phyloP scores from a whole-genome alignment of 164 flowering plant genomes.

The Dillenia suffruticosa region DNA sequence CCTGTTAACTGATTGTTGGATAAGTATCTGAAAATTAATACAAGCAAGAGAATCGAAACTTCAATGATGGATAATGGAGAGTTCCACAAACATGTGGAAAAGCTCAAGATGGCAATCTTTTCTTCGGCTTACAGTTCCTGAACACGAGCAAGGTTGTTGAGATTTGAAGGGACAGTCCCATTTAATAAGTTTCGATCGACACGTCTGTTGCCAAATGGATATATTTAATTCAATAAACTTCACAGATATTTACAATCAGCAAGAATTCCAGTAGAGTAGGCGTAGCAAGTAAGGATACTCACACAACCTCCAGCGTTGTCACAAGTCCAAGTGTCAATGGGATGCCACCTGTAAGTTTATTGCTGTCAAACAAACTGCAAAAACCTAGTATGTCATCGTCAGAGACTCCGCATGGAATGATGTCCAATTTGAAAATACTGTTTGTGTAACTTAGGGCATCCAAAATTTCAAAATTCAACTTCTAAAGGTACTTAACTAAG shows the following conservation, averaged over 20 bases:
- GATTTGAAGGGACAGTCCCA: conserved; percentile 40
- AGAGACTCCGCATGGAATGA: too few species aligned
- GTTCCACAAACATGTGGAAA: neutral
- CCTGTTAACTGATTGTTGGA: conserved; percentile 55
- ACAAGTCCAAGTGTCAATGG: conserved; percentile 25
- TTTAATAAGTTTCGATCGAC: conserved; percentile 42
- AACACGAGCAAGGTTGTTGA: conserved; percentile 41
- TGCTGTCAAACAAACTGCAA: conserved; percentile 25
- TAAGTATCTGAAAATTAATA: conserved; percentile 33
- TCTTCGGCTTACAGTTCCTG: conserved; percentile 40
- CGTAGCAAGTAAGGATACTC: conserved; percentile 7
- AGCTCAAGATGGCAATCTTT: neutral
- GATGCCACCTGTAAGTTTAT: conserved; percentile 22
- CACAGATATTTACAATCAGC: too few species aligned
- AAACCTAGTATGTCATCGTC: neutral
- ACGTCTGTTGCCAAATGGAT: conserved; percentile 32
- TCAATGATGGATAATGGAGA: neutral
- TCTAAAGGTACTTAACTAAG: too few species aligned
- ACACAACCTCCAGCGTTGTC: conserved; percentile 24
- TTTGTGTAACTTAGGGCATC: too few species aligned
- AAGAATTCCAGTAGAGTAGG: neutral
- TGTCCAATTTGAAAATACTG: too few species aligned
- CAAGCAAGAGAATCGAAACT: neutral
- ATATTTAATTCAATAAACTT: too few species aligned
- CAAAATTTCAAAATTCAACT: too few species aligned